Evolutionary conservation across 352 stramenopile species (phyloP).

Genomic region (Phytophthora uliginosa): DNA sequence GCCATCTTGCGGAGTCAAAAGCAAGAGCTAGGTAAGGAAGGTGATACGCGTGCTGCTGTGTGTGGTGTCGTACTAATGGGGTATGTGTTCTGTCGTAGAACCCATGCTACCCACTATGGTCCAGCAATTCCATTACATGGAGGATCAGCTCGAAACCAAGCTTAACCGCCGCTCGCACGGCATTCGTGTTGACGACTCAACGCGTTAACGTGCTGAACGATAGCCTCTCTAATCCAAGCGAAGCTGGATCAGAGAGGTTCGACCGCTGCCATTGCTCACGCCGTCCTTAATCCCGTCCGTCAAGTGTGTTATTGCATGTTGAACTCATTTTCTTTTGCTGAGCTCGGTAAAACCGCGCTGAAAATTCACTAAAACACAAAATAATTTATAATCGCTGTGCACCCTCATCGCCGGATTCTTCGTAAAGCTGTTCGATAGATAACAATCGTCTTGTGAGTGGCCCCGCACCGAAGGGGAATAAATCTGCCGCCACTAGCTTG

Average conservation of each 20-base stretch:
- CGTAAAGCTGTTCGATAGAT: constrained; percentile 62
- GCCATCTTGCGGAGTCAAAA: constrained; percentile 80
- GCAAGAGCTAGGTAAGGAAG: constrained; percentile 67
- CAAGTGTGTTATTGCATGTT: constrained; percentile 34
- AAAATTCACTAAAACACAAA: constrained; percentile 39
- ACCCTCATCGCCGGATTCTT: constrained; percentile 29
- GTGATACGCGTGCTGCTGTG: neutral
- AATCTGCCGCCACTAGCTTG: constrained; percentile 42
- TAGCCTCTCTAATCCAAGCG: neutral
- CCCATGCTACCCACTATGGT: constrained; percentile 83
- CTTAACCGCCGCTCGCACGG: constrained; percentile 61
- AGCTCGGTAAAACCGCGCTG: constrained; percentile 4
- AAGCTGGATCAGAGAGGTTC: neutral
- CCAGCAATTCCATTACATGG: constrained; percentile 83
- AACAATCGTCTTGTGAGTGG: constrained; percentile 64
- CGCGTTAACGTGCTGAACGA: constrained; percentile 22
- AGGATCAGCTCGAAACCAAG: constrained; percentile 76
- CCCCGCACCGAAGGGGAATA: constrained; percentile 67
- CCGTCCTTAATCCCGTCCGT: constrained; percentile 16
- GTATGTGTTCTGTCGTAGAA: constrained; percentile 40
- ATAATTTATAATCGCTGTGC: constrained; percentile 54
- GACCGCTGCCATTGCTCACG: neutral
- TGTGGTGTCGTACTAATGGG: neutral
- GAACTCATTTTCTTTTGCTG: constrained; percentile 4
- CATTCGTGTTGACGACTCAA: constrained; percentile 56